Evolutionary conservation across 225 moss, liverwort and hornwort genomes (phyloP).

Genomic region (Antitrichia curtipendula): DNA sequence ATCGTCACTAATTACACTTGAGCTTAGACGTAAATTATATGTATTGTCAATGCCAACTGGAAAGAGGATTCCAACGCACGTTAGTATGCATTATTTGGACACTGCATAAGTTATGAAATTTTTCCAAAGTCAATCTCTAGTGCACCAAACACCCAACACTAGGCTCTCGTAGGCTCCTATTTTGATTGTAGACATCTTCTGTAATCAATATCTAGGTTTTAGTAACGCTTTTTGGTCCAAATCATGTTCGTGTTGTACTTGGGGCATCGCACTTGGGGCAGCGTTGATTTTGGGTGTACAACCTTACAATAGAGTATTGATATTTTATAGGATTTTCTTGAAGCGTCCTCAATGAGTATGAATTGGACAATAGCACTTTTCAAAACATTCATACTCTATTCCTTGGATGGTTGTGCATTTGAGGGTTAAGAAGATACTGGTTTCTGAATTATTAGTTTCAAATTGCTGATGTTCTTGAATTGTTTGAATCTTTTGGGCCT

Average conservation of each 20-base stretch:
- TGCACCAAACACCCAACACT: background rate
- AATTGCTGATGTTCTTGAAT: background rate
- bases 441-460: background rate
- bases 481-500: background rate
- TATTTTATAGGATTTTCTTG: background rate
- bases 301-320: background rate
- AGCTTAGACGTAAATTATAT: background rate
- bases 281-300: background rate
- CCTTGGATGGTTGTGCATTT: background rate
- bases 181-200: background rate
- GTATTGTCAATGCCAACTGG: background rate
- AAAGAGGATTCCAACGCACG: background rate
- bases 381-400: background rate
- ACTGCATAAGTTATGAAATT: background rate
- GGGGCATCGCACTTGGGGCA: background rate
- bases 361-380: background rate
- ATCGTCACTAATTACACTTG: background rate
- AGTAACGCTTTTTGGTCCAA: background rate
- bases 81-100: background rate
- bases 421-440: too few relatives aligned
- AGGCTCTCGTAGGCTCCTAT: too few relatives aligned
- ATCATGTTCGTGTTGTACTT: background rate
- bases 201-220: background rate
- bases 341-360: background rate
- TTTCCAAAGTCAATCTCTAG: background rate